These are phyloP conservation scores for Fomitopsis serialis DNA, from an alignment of 768 basidiomycete species.

Conservation along the genomic window DNA sequence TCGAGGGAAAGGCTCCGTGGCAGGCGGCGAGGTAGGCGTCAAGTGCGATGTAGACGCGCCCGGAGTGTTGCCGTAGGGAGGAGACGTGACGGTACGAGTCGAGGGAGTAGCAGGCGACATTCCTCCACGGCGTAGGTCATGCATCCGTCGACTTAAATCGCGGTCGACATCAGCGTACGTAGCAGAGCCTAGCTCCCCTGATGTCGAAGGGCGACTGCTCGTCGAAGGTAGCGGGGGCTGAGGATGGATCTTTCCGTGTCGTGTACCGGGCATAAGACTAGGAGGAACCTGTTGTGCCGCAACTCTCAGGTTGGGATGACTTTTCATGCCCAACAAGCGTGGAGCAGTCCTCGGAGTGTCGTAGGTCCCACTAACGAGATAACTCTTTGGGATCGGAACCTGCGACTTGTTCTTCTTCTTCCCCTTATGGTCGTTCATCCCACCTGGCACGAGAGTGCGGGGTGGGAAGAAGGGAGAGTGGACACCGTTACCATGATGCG, in stretches of 20 bases:
- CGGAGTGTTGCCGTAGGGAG: background rate
- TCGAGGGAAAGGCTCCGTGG: conserved; percentile 52
- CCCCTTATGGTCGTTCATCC: background rate
- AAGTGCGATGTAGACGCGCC: background rate
- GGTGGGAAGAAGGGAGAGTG: background rate
- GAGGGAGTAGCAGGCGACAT: background rate
- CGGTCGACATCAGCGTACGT: background rate
- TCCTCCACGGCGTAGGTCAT: conserved; percentile 1
- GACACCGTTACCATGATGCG: no score
- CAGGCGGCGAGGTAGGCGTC: conserved; percentile 34
- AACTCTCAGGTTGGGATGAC: conserved; percentile 49
- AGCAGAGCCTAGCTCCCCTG: conserved; percentile 5
- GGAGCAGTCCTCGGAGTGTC: conserved; percentile 28
- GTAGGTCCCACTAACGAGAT: background rate
- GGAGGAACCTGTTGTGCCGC: conserved; percentile 24
- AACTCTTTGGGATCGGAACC: conserved; percentile 1
- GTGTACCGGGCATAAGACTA: conserved; percentile 27
- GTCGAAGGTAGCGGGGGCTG: conserved; percentile 28
- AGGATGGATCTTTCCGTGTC: background rate
- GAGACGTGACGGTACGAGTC: background rate
- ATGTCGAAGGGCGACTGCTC: conserved; percentile 12
- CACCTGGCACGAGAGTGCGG: background rate
- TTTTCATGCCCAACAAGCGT: conserved; percentile 39
- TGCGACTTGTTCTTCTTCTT: background rate
- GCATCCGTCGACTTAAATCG: background rate